These are phyloP conservation scores for Calamus simplicifolius DNA, from an alignment of 176 grass and related monocot species.

Conservation along the genomic window DNA sequence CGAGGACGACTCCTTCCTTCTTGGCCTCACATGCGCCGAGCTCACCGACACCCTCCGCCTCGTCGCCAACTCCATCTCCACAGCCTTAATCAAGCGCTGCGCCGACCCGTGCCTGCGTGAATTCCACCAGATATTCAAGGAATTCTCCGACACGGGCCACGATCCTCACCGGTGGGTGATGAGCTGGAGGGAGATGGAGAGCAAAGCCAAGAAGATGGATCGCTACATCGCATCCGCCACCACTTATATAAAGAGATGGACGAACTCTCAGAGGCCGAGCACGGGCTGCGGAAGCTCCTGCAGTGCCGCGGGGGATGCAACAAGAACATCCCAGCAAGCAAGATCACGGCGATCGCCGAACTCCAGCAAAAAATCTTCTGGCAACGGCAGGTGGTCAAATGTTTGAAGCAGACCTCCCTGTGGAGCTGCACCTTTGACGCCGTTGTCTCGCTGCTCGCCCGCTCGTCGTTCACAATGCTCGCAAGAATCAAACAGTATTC, in stretches of 20 bases:
- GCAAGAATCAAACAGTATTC: conserved; percentile 69
- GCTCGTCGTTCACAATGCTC: conserved; percentile 47
- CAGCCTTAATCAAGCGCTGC: conserved; percentile 35
- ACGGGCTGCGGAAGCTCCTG: conserved; percentile 50
- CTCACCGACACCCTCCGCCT: conserved; percentile 51
- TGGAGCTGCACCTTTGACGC: conserved; percentile 64
- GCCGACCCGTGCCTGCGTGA: conserved; percentile 36
- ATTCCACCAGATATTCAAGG: conserved; percentile 32
- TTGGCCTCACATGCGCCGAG: conserved; percentile 60
- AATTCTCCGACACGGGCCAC: conserved; percentile 44
- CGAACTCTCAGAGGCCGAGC: conserved; percentile 54
- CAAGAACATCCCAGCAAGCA: conserved; percentile 37
- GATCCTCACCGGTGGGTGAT: conserved; percentile 58
- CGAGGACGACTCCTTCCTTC: conserved; percentile 56
- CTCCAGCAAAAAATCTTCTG: conserved; percentile 79
- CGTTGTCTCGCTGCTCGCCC: conserved; percentile 41
- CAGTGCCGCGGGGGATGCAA: conserved; percentile 12
- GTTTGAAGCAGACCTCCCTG: conserved; percentile 60
- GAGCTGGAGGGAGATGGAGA: conserved; percentile 66
- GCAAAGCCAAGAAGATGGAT: conserved; percentile 51
- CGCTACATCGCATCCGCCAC: conserved; percentile 36
- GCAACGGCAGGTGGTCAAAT: conserved; percentile 78
- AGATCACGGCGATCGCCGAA: conserved; percentile 47
- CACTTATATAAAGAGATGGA: conserved; percentile 63
- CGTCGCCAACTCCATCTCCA: conserved; percentile 29